These are phyloP conservation scores for Pisolithus marmoratus DNA, from an alignment of 768 basidiomycete species.

Conservation along the genomic window DNA sequence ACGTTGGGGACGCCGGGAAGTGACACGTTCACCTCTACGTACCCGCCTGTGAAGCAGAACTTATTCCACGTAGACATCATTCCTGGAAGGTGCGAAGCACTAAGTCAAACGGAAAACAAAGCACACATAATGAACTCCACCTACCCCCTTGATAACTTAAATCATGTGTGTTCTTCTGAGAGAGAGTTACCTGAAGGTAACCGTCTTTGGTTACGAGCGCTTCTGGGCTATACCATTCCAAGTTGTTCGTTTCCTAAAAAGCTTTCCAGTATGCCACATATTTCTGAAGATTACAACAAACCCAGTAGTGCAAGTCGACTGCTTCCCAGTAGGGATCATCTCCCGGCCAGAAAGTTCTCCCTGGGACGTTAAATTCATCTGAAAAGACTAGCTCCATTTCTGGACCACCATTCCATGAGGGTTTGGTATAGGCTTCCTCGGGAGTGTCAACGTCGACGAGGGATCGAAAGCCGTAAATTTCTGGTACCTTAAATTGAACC, in stretches of 20 bases:
- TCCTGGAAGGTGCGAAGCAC: constrained; percentile 37
- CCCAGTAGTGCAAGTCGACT: constrained; percentile 37
- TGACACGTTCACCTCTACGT: constrained; percentile 57
- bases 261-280: constrained; percentile 18
- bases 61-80: constrained; percentile 66
- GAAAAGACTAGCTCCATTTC: constrained; percentile 61
- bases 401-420: constrained; percentile 55
- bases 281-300: constrained; percentile 23
- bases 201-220: constrained; percentile 48
- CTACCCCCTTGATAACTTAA: constrained; percentile 40
- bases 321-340: constrained; percentile 86
- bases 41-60: constrained; percentile 84
- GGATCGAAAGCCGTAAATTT: constrained; percentile 48
- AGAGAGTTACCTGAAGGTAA: constrained; percentile 46
- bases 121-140: constrained; percentile 13
- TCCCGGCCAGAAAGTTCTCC: constrained; percentile 73
- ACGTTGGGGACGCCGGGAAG: constrained; percentile 66
- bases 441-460: constrained; percentile 61
- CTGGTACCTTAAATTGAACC: constrained; percentile 40
- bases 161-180: constrained; percentile 37
- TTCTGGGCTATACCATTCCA: constrained; percentile 56
- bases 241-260: constrained; percentile 36
- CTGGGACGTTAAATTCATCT: constrained; percentile 76
- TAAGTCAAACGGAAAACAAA: not conserved
- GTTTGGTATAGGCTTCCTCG: constrained; percentile 43